These are phyloP conservation scores for Zygosaccharomyces lentus DNA, from an alignment of 805 yeast species.

Conservation along the genomic window DNA sequence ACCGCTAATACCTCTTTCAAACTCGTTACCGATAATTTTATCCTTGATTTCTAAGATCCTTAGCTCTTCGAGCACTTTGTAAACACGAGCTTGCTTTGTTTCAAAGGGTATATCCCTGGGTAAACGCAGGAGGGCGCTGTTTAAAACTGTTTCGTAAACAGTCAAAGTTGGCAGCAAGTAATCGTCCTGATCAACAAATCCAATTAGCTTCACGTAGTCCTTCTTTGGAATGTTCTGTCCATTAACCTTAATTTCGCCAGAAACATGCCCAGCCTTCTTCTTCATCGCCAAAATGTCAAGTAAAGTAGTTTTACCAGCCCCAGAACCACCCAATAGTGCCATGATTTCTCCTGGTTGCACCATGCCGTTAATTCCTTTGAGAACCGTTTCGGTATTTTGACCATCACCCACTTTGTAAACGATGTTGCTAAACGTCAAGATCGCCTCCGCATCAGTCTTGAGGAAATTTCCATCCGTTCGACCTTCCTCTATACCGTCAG, in stretches of 20 bases:
- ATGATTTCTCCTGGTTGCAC: slow-evolving; percentile 84
- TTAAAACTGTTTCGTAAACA: slow-evolving; percentile 90
- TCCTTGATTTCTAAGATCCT: slow-evolving; percentile 81
- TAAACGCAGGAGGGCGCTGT: slow-evolving; percentile 82
- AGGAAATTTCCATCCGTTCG: slow-evolving; percentile 38
- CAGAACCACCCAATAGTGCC: slow-evolving; percentile 98
- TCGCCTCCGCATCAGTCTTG: slow-evolving; percentile 58
- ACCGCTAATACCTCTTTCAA: slow-evolving; percentile 80
- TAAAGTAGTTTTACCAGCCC: slow-evolving; percentile 95
- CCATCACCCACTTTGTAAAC: slow-evolving; percentile 41
- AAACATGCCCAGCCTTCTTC: slow-evolving; percentile 65
- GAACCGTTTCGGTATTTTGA: slow-evolving; percentile 38
- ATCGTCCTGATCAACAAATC: slow-evolving; percentile 97
- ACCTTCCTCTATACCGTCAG: slow-evolving; percentile 23
- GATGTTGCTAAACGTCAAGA: slow-evolving; percentile 70
- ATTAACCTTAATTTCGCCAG: slow-evolving; percentile 71
- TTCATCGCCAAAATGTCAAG: slow-evolving; percentile 89
- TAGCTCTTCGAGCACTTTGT: slow-evolving; percentile 79
- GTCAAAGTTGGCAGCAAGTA: slow-evolving; percentile 86
- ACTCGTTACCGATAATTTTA: slow-evolving; percentile 81
- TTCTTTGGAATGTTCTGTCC: slow-evolving; percentile 44
- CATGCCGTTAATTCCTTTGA: slow-evolving; percentile 64
- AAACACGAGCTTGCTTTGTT: slow-evolving; percentile 72
- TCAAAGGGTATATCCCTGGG: slow-evolving; percentile 74
- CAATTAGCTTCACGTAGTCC: slow-evolving; percentile 64